These are phyloP conservation scores for Daphne laureola DNA, from an alignment of 441 rosid genomes.

Conservation along the genomic window DNA sequence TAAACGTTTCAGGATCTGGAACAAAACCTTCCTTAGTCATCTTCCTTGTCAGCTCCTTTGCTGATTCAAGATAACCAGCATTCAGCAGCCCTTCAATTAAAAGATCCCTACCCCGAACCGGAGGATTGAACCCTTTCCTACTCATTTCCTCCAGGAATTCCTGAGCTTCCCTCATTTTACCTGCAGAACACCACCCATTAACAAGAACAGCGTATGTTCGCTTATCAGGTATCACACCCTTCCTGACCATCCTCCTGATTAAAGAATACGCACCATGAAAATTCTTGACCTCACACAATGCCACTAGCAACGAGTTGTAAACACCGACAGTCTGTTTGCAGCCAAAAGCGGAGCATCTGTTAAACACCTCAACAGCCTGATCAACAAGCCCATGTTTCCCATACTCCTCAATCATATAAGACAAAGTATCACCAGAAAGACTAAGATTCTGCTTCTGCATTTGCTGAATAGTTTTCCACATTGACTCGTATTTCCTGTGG, in stretches of 20 bases:
- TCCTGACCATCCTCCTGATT: slow-evolving; percentile 75
- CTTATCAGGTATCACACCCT: slow-evolving; percentile 53
- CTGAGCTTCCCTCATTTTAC: slow-evolving; percentile 75
- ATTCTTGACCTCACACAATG: slow-evolving; percentile 74
- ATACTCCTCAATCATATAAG: slow-evolving; percentile 62
- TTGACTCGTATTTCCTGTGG: slow-evolving; percentile 53
- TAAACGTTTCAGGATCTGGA: slow-evolving; percentile 57
- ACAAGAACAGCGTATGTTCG: slow-evolving; percentile 58
- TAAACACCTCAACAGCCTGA: slow-evolving; percentile 82
- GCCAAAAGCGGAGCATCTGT: slow-evolving; percentile 39
- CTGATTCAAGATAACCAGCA: slow-evolving; percentile 71
- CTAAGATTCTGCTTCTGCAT: slow-evolving; percentile 40
- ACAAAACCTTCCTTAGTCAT: slow-evolving; percentile 65
- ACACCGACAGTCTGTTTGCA: slow-evolving; percentile 46
- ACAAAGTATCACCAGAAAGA: slow-evolving; percentile 53
- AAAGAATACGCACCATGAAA: slow-evolving; percentile 81
- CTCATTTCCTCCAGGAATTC: slow-evolving; percentile 83
- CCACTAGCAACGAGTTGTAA: slow-evolving; percentile 62
- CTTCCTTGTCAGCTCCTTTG: slow-evolving; percentile 66
- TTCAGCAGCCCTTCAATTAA: slow-evolving; percentile 73
- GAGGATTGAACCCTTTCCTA: slow-evolving; percentile 71
- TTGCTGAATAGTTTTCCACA: slow-evolving; percentile 75
- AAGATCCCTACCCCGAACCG: slow-evolving; percentile 80
- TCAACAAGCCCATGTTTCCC: slow-evolving; percentile 67
- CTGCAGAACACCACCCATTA: slow-evolving; percentile 75